These are phyloP conservation scores for Colletotrichum sp. DNA, from an alignment of 2,329 filamentous ascomycete genomes.

Conservation along the genomic window DNA sequence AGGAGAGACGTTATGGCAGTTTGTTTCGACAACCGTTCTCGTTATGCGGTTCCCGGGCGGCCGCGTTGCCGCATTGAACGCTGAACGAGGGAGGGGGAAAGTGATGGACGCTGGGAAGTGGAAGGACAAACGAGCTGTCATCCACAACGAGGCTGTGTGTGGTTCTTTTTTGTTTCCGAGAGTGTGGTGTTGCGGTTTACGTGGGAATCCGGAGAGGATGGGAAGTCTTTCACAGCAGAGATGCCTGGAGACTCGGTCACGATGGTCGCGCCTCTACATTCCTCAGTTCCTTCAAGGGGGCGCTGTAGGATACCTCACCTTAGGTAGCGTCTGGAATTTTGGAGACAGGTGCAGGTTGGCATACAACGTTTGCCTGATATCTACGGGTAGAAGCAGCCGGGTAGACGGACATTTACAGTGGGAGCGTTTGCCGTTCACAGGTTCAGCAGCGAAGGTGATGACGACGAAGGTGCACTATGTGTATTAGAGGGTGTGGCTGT, in stretches of 20 bases:
- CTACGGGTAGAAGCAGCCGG: not conserved
- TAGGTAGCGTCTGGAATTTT: not conserved
- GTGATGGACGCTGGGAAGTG: not conserved
- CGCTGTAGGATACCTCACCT: not conserved
- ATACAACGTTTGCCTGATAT: not conserved
- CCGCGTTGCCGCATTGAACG: not conserved
- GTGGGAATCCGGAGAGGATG: not conserved
- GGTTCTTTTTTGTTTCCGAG: not conserved
- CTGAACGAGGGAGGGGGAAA: not conserved
- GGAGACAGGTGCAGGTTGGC: not conserved
- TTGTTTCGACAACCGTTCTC: constrained; percentile 15
- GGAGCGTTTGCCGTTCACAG: not conserved
- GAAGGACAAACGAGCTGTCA: not conserved
- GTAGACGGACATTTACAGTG: not conserved
- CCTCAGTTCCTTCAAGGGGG: not conserved
- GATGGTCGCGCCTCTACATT: not conserved
- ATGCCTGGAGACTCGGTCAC: not conserved
- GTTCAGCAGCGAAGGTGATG: not conserved
- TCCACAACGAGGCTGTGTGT: not conserved
- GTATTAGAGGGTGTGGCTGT: constrained; percentile 11
- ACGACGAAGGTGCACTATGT: not conserved
- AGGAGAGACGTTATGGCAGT: not conserved
- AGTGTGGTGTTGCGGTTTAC: not conserved
- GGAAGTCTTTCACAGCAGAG: not conserved
- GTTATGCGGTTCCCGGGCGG: constrained; percentile 1